These are phyloP conservation scores for Chrysoporthe austroafricana DNA, from an alignment of 2,329 filamentous ascomycete genomes.

Conservation along the genomic window DNA sequence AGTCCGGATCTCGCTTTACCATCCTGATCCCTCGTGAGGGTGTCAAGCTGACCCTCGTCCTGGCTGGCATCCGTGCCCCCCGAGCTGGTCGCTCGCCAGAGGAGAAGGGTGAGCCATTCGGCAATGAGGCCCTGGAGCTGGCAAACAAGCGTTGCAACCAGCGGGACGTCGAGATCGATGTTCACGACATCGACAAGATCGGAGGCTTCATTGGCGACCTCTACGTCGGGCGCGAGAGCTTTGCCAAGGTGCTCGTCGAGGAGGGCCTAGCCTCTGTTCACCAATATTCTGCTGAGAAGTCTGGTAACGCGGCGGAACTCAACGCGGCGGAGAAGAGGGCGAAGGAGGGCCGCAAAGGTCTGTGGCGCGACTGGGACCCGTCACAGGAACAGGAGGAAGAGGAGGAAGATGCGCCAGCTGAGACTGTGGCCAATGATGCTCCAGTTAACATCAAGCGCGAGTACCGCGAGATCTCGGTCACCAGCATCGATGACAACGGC, in stretches of 20 bases:
- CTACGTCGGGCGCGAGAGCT: slow-evolving; percentile 93
- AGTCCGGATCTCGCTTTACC: slow-evolving; percentile 93
- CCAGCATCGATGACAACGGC: slow-evolving; percentile 81
- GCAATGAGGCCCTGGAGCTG: slow-evolving; percentile 91
- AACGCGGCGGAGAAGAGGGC: slow-evolving; percentile 85
- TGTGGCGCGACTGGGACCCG: slow-evolving; percentile 96
- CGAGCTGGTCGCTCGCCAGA: slow-evolving; percentile 75
- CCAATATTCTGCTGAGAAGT: slow-evolving; percentile 93
- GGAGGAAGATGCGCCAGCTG: slow-evolving; percentile 51
- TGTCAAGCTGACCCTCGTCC: slow-evolving; percentile 91
- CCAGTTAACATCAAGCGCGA: slow-evolving; percentile 73
- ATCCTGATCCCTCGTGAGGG: slow-evolving; percentile 90
- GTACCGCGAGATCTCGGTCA: slow-evolving; percentile 92
- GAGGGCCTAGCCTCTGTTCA: slow-evolving; percentile 93
- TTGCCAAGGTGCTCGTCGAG: slow-evolving; percentile 89
- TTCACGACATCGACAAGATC: slow-evolving; percentile 93
- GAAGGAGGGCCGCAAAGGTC: slow-evolving; percentile 83
- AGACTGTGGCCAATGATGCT: slow-evolving; percentile 55
- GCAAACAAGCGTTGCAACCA: slow-evolving; percentile 88
- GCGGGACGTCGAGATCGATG: slow-evolving; percentile 93
- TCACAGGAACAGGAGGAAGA: slow-evolving; percentile 73
- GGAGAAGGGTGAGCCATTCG: slow-evolving; percentile 89
- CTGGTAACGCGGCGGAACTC: slow-evolving; percentile 84
- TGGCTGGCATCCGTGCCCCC: slow-evolving; percentile 90
- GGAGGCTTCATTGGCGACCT: slow-evolving; percentile 96